Conservation (phyloP, 495 filamentous ascomycete species). For the Schizothecium vesticola region DNA sequence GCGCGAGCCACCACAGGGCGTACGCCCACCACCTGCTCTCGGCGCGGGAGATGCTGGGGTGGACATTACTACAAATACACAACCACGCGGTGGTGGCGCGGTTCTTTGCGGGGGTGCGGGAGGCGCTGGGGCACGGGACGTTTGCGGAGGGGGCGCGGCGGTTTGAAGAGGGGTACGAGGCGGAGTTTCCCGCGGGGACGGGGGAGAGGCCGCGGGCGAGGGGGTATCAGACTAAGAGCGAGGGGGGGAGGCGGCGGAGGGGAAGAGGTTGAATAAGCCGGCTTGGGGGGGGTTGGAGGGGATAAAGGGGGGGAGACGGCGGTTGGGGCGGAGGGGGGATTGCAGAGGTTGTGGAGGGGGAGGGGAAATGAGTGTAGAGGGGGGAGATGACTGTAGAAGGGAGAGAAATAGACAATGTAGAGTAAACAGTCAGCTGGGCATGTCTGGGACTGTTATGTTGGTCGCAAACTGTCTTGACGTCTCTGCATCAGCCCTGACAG, state of each 20-base stretch:
- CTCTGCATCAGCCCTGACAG: neutral
- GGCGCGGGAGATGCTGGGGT: constrained; percentile 93
- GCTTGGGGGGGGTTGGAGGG: constrained; percentile 49
- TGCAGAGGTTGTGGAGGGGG: constrained; percentile 50
- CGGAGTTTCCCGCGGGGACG: constrained; percentile 62
- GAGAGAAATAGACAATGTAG: neutral
- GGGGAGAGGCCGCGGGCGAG: constrained; percentile 76
- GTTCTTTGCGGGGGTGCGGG: constrained; percentile 70
- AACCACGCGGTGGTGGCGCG: constrained; percentile 65
- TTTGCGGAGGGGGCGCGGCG: constrained; percentile 54
- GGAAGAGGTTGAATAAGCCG: constrained; percentile 48
- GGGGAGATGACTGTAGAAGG: neutral
- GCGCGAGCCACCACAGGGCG: constrained; percentile 75
- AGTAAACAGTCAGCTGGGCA: no score
- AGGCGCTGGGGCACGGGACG: constrained; percentile 38
- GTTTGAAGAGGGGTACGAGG: constrained; percentile 61
- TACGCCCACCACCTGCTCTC: constrained; percentile 80
- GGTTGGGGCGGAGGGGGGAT: constrained; percentile 44
- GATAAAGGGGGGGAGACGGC: constrained; percentile 31
- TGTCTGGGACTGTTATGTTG: neutral
- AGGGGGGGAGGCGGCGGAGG: constrained; percentile 59
- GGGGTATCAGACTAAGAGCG: constrained; percentile 76
- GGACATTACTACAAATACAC: constrained; percentile 88
- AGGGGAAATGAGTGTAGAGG: constrained; percentile 39
- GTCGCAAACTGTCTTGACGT: neutral